phyloP scores from a whole-genome alignment of 805 yeast species.

The Kodamaea neixiangensis region DNA sequence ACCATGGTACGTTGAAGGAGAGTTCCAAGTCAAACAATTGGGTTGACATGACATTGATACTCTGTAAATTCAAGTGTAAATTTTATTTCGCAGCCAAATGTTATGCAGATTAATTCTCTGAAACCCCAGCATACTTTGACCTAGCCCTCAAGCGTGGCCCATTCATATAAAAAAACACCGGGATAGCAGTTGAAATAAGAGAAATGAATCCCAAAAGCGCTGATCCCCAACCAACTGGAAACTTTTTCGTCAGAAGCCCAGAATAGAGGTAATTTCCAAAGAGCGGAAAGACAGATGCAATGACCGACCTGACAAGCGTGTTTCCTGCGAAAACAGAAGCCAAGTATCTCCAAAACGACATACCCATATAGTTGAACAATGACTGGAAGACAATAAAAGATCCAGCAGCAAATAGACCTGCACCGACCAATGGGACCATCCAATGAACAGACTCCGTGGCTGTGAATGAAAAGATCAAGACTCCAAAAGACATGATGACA shows the following conservation, averaged over 20 bases:
- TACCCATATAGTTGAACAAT: constrained; percentile 49
- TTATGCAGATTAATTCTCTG: too few species aligned
- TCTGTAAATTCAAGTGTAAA: too few species aligned
- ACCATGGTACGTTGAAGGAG: too few species aligned
- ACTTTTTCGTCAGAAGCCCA: constrained; percentile 46
- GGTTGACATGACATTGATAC: too few species aligned
- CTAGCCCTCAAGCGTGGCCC: constrained; percentile 48
- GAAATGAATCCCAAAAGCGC: constrained; percentile 50
- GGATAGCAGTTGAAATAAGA: constrained; percentile 46
- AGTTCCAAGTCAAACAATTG: too few species aligned
- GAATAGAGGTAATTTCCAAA: constrained; percentile 63
- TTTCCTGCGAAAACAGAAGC: constrained; percentile 65
- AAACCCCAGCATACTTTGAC: constrained; percentile 40
- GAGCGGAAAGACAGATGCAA: constrained; percentile 64
- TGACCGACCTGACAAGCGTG: constrained; percentile 48
- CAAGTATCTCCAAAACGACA: constrained; percentile 49
- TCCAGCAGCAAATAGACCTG: constrained; percentile 21
- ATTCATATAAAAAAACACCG: constrained; percentile 44
- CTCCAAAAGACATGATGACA: constrained; percentile 22
- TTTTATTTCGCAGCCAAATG: too few species aligned
- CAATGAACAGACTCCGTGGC: constrained; percentile 19
- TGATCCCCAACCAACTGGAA: constrained; percentile 62
- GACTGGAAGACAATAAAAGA: constrained; percentile 48
- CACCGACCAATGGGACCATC: constrained; percentile 26
- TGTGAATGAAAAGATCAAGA: constrained; percentile 25